Evolutionary conservation across 2,329 filamentous ascomycete genomes (phyloP), one percentile per base, ranked within the genome.

Genomic region (Colletotrichum brevisporum): DNA sequence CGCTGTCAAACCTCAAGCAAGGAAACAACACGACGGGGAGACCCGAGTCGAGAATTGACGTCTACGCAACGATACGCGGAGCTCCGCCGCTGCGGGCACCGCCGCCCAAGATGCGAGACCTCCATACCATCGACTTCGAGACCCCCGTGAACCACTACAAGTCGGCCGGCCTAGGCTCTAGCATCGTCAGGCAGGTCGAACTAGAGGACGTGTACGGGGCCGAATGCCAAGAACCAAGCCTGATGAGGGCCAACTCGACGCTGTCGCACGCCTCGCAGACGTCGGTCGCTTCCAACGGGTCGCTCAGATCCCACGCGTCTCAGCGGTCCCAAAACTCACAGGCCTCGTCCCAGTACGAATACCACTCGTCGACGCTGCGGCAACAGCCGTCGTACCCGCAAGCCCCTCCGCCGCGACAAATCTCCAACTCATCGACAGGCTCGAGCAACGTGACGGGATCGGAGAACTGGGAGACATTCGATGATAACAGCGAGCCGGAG

Each of bases 401-500:
- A 39, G 82, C 81, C 16, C 80, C 79, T 12, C 80, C 84, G 2
- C 84, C 84, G 1, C 85, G 94, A 55, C 93, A 95, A 74, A 90
- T 92, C 16, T 94, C 91, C 6, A 89, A 89, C 73, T 91, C 91
- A 1, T 95, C 93, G 48, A 90, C 90, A 72, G 89, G 91, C 0
- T 95, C 93, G n/a, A 94, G 92, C 1, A 86, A 86, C 24, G 86
- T 92, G 27, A 94, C 93, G 5, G 94, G 93, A 1, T 97, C 94
- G 4, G 95, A 98, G 81, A 98, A 98, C 79, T 98, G 95, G 95
- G 95, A 98, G 81, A 97, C 95, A 10, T 98, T 96, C 75, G 95
- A 96, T 74, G 94, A 97, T 78, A 90, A 88, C 73, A 94, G 92
- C 70, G 91, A 94, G 75, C 89, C 91, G 0, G 92, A 94, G 75